phyloP scores from a whole-genome alignment of 768 basidiomycete genomes.

The Albatrellus ellisii region DNA sequence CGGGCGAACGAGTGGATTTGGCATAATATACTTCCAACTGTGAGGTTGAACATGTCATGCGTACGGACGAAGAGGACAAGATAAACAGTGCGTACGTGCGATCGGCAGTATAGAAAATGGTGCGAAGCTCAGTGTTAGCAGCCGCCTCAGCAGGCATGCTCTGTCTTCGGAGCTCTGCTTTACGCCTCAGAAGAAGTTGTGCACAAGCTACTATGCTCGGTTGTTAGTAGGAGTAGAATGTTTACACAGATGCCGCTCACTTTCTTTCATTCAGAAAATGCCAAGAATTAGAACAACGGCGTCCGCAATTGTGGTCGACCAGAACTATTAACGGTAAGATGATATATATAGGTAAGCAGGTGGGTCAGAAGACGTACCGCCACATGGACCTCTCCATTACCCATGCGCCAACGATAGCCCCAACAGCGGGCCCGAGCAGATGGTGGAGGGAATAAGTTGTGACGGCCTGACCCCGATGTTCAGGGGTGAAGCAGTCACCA shows the following conservation, averaged over 20 bases:
- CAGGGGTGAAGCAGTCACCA: conserved; percentile 46
- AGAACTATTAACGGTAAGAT: background rate
- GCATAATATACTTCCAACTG: conserved; percentile 41
- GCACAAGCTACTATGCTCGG: too few relatives aligned
- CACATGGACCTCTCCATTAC: conserved; percentile 52
- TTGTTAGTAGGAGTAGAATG: too few relatives aligned
- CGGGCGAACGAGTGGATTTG: conserved; percentile 45
- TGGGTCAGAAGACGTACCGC: conserved; percentile 44
- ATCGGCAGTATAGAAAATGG: too few relatives aligned
- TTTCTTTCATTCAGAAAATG: conserved; percentile 47
- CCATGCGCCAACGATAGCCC: conserved; percentile 54
- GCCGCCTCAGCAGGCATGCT: too few relatives aligned
- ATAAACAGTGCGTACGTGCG: too few relatives aligned
- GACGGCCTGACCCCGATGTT: conserved; percentile 53
- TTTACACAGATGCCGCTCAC: too few relatives aligned
- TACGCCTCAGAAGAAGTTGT: too few relatives aligned
- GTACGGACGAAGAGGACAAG: too few relatives aligned
- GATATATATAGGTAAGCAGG: background rate
- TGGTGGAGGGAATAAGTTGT: conserved; percentile 56
- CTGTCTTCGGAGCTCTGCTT: too few relatives aligned
- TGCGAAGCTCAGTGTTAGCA: too few relatives aligned
- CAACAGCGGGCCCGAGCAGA: conserved; percentile 50
- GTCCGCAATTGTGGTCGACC: conserved; percentile 28
- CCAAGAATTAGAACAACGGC: conserved; percentile 41
- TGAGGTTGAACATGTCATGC: too few relatives aligned